These are phyloP conservation scores for Tetrahymena elliotti DNA, from an alignment of 73 alveolate species.

Conservation along the genomic window DNA sequence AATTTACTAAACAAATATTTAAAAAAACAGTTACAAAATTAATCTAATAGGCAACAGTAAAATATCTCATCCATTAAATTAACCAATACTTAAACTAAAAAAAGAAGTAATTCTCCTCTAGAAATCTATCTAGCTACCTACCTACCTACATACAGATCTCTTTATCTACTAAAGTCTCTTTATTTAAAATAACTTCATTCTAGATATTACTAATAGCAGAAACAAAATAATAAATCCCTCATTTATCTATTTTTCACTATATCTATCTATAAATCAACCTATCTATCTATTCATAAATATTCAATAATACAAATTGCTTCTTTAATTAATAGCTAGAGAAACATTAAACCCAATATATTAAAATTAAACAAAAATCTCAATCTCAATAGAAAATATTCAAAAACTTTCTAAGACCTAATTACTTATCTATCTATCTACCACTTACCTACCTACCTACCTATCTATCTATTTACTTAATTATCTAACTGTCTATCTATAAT, in stretches of 20 bases:
- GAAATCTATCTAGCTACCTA: neutral
- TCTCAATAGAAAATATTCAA: neutral
- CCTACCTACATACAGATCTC: too few species aligned
- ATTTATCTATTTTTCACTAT: too few species aligned
- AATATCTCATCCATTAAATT: too few species aligned
- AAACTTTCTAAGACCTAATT: neutral
- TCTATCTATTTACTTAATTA: neutral
- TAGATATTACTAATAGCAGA: too few species aligned
- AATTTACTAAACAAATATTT: too few species aligned
- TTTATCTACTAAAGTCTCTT: too few species aligned
- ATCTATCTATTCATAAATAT: neutral
- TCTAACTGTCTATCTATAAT: neutral
- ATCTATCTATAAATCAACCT: neutral
- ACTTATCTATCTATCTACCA: neutral
- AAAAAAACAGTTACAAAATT: too few species aligned
- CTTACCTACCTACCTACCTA: neutral
- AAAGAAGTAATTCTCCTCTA: too few species aligned
- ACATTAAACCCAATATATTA: neutral
- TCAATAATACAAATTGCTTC: neutral
- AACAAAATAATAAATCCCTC: too few species aligned
- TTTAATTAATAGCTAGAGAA: neutral
- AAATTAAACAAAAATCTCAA: neutral
- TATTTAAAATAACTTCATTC: too few species aligned
- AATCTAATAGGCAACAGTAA: too few species aligned
- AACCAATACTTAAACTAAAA: neutral